Base-by-base conservation (phyloP, 192 early-diverging fungal genomes). In the Linnemannia zychae region DNA sequence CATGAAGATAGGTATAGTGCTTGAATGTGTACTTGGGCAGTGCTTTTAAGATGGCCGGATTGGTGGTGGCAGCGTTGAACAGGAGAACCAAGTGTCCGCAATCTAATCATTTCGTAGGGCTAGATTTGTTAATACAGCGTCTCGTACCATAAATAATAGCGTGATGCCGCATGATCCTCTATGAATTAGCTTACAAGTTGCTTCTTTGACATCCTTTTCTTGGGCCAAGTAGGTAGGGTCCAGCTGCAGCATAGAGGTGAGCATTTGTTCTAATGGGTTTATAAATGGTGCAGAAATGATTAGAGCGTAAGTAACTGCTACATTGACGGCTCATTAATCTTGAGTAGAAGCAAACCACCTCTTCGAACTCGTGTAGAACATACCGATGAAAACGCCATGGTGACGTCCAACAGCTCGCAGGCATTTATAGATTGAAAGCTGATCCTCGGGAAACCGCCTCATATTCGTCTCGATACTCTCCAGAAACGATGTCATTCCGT, bases 71-170 rank as follows among this genome's bases (percentile, higher is more conserved):
- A 15, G 95, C 94, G 81, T 98, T 98, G 72, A 96, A 93, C 44
- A 97, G 89, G 17, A 98, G 79, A 37, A 97, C 92, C 0, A 97
- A 79, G 77, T 94, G 87, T 1, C 93, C 94, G 20, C 95, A 94
- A 77, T 97, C 94, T 95, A 9, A n/a, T n/a, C 9, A 44, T 44
- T 44, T 44, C 40, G 40, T 44, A 44, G 40, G 9, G 4, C 40
- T 22, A 12, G 24, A 67, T 31, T 33, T 1, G 65, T 40, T 2
- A 17, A 52, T 16, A 40, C 22, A 87, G n/a, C 72, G 20, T 5
- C 79, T 22, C 50, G 24, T 48, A 72, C 16, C 24, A 38, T 7
- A 37, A 31, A 53, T 15, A 70, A 71, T n/a, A 49, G 33, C 49
- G 53, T 49, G 67, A 36, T 65, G 44, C 40, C 33, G 63, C 33